phyloP scores from a whole-genome alignment of 805 yeast species.

The Starmera amethionina region DNA sequence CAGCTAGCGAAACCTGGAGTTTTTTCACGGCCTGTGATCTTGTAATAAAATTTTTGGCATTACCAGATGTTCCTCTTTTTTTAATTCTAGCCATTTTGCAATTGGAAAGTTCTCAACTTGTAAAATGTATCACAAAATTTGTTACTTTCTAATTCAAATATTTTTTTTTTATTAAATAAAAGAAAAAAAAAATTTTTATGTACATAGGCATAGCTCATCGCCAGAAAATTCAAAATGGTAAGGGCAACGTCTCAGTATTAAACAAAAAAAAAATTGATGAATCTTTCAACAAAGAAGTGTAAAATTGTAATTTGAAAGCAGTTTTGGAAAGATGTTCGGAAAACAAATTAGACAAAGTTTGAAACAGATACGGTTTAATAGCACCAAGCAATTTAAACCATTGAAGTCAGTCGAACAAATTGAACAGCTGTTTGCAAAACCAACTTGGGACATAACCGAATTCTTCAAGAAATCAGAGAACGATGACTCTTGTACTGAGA shows the following conservation, averaged over 20 bases:
- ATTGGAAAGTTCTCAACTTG: not conserved
- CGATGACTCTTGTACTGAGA: slow-evolving; percentile 8
- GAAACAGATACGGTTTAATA: no score
- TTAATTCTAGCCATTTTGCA: slow-evolving; percentile 50
- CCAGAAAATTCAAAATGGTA: not conserved
- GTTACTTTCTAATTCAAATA: not conserved
- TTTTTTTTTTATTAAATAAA: not conserved
- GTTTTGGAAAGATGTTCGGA: no score
- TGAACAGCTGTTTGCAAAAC: slow-evolving; percentile 3
- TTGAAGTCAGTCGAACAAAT: slow-evolving; percentile 7
- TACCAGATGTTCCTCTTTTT: slow-evolving; percentile 79
- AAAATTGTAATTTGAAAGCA: no score
- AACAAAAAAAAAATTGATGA: not conserved
- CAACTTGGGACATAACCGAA: slow-evolving; percentile 16
- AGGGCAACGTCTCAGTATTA: not conserved
- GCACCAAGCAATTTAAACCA: not conserved
- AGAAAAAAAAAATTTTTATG: slow-evolving; percentile 1
- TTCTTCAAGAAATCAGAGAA: slow-evolving; percentile 14
- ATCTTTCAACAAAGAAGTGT: not conserved
- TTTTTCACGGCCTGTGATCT: slow-evolving; percentile 91
- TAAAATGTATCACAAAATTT: not conserved
- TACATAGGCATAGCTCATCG: no score
- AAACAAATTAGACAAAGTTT: no score
- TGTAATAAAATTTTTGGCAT: slow-evolving; percentile 86
- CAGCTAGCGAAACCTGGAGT: slow-evolving; percentile 89